Base-by-base conservation (phyloP, 140 eudicot genomes). In the Senecio squalidus region DNA sequence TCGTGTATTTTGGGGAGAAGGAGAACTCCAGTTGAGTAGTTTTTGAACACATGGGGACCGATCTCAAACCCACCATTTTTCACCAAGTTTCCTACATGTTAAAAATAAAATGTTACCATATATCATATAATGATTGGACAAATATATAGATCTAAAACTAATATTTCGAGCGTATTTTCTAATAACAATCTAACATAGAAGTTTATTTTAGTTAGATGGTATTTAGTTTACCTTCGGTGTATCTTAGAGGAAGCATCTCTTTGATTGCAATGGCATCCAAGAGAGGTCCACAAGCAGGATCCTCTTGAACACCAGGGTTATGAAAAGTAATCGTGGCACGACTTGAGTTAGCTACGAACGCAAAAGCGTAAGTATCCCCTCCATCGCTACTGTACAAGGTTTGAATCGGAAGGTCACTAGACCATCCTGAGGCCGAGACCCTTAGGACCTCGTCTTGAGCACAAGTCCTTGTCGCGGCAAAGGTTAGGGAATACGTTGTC, bases 351-450 rank as follows among this genome's bases (percentile, higher is more conserved):
- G 96, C 89, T 44, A 30, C 44, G 45, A 87, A 87, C 48, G 89
- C 76, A 79, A 77, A 88, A 3, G 87, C 96, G 50, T 88, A 88
- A 40, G 96, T 84, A 41, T 88, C 96, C 8, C 96, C 96, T 13
- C 96, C 96, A 62, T 88, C 78, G 10, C 72, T 72, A 41, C 89
- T 84, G 55, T 77, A 88, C 78, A 88, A 36, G 0, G 96, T 88
- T 55, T 88, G 90, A 38, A 88, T 83, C 1, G 89, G 67, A 20
- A 88, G 87, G 54, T 88, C 87, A 36, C 84, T 69, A 0, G 84
- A 60, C 41, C 55, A 68, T 0, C 78, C 83, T 7, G 87, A 74
- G 40, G 72, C 81, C 4, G 84, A 64, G 55, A 88, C 67, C 50
- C 78, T 73, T n/a, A 88, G 74, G 13, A 71, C 82, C 77, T 88